A percentile compares a stretch with the other conserved stretches of the same genome.
Evolutionary conservation across 352 stramenopile species (phyloP).

Genomic region (Lagenidium sp.): DNA sequence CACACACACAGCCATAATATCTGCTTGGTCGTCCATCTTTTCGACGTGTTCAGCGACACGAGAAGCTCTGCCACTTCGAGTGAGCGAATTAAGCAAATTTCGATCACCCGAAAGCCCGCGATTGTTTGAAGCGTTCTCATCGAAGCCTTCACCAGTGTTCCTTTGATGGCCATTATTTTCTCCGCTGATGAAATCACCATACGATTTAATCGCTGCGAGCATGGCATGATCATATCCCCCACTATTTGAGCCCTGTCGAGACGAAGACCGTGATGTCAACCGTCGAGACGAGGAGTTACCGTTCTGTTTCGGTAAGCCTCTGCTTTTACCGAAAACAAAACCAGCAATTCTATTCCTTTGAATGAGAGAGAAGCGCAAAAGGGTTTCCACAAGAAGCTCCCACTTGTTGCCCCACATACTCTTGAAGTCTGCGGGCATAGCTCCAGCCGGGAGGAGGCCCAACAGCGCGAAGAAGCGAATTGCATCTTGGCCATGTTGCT

Average conservation of each 20-base stretch:
- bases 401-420: constrained; percentile 61
- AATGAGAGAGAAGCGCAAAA: constrained; percentile 69
- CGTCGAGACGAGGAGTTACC: constrained; percentile 3
- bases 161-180: background rate
- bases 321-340: constrained; percentile 39
- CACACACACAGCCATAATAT: constrained; percentile 64
- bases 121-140: background rate
- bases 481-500: constrained; percentile 54
- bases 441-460: constrained; percentile 55
- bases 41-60: constrained; percentile 56
- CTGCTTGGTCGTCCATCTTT: constrained; percentile 55
- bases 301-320: constrained; percentile 38
- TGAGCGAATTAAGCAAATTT: constrained; percentile 63
- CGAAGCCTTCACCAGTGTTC: background rate
- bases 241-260: constrained; percentile 24
- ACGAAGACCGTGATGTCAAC: constrained; percentile 1
- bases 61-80: constrained; percentile 42
- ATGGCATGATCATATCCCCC: constrained; percentile 61
- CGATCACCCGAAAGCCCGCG: constrained; percentile 11
- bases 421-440: constrained; percentile 71
- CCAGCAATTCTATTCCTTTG: constrained; percentile 64
- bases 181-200: constrained; percentile 63
- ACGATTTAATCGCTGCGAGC: constrained; percentile 50
- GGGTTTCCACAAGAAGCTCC: constrained; percentile 49
- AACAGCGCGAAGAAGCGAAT: constrained; percentile 71